These are phyloP conservation scores for Bisporella sp. DNA, from an alignment of 2,329 filamentous ascomycete species.

Conservation along the genomic window DNA sequence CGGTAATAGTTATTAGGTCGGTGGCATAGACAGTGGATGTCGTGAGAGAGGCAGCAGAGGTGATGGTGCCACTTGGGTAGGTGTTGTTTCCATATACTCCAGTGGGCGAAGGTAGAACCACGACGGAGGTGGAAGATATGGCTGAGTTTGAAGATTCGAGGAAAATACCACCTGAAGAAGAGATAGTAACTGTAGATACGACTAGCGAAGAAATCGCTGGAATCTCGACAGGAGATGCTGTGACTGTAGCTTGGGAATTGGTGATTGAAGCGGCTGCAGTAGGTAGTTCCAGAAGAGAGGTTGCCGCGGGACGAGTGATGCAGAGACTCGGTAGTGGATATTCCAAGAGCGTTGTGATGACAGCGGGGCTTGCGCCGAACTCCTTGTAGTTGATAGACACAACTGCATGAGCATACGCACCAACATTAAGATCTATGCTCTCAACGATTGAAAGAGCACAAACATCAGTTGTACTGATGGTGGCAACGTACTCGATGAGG, in stretches of 20 bases:
- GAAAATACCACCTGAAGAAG: not conserved
- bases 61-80: slow-evolving; percentile 6
- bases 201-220: not conserved
- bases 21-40: slow-evolving; percentile 14
- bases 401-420: slow-evolving; percentile 15
- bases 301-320: not conserved
- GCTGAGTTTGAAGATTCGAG: not conserved
- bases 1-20: slow-evolving; percentile 8
- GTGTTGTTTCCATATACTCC: not conserved
- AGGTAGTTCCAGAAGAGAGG: not conserved
- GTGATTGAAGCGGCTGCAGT: no score
- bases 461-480: slow-evolving; percentile 4
- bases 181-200: not conserved
- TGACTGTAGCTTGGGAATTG: not conserved
- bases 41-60: slow-evolving; percentile 7
- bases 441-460: slow-evolving; percentile 13
- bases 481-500: slow-evolving; percentile 16
- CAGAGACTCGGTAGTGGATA: slow-evolving; percentile 11
- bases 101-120: not conserved
- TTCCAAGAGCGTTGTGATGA: slow-evolving; percentile 10
- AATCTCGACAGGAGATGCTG: not conserved
- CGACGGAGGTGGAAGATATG: not conserved
- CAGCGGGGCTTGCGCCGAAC: slow-evolving; percentile 11
- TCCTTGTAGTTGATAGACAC: slow-evolving; percentile 13
- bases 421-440: slow-evolving; percentile 14